A percentile compares a stretch with the other conserved stretches of the same genome.
Conservation (phyloP, 495 filamentous ascomycete species). For the Aspergillus coremiiformis region DNA sequence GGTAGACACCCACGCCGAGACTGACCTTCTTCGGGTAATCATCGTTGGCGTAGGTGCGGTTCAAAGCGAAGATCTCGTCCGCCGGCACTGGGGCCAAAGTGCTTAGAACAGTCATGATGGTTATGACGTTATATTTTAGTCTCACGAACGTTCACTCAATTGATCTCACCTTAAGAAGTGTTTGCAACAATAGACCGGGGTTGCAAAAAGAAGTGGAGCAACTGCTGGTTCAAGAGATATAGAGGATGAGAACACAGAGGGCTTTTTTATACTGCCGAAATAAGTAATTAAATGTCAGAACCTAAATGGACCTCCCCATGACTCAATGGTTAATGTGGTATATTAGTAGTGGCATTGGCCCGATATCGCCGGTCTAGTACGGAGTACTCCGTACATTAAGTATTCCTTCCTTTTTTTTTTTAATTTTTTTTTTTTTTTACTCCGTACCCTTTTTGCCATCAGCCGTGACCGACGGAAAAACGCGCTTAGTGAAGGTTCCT, state of each 20-base stretch:
- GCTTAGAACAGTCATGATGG: slow-evolving; percentile 29
- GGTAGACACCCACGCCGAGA: slow-evolving; percentile 44
- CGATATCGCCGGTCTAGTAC: slow-evolving; percentile 18
- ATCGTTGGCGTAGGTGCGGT: slow-evolving; percentile 36
- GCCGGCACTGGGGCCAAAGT: slow-evolving; percentile 34
- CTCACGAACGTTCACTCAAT: not conserved
- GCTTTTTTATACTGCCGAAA: not conserved
- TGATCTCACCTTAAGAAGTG: not conserved
- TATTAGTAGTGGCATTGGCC: slow-evolving; percentile 4
- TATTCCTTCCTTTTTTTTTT: not conserved
- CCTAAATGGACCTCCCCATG: slow-evolving; percentile 5
- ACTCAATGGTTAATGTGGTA: slow-evolving; percentile 1
- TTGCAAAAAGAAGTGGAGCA: not conserved
- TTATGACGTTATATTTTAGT: not conserved
- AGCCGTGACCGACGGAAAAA: slow-evolving; percentile 5
- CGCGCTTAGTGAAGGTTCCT: slow-evolving; percentile 12
- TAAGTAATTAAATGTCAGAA: not conserved
- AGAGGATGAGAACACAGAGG: not conserved
- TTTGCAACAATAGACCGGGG: not conserved
- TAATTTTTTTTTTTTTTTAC: slow-evolving; percentile 7
- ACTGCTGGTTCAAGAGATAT: not conserved
- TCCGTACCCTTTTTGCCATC: slow-evolving; percentile 2
- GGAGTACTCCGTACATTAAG: not conserved
- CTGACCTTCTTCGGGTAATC: slow-evolving; percentile 41
- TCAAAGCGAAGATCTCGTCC: slow-evolving; percentile 45